Base-by-base conservation (phyloP, 1,284 basidiomycete species). In the Testicularia cyperi region DNA sequence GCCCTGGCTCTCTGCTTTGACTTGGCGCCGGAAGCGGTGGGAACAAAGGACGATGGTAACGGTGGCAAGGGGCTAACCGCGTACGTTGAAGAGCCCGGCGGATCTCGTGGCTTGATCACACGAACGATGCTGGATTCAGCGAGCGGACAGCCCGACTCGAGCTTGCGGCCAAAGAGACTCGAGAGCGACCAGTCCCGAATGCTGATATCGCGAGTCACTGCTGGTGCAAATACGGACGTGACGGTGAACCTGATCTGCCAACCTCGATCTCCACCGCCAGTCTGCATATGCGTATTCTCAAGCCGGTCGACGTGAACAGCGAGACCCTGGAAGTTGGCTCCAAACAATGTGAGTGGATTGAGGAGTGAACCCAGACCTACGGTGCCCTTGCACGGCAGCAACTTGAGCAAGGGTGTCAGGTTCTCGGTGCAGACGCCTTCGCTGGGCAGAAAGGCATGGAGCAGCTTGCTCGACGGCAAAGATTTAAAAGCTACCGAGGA, bases 321-420 rank as follows among this genome's bases (percentile, higher is more conserved):
- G 73, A 97, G 81, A 15, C 88, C 85, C 77, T 95, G 87, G 85
- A 88, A 94, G 70, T 90, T 86, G 4, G 88, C 86, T 58, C 88
- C 85, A 66, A 96, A 92, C 4, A 94, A 78, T 5, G 82, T 82
- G 63, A 96, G 90, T 0, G 91, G 87, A 68, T 92, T 88, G 29
- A 97, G 80, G 2, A 97, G 80, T 7, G 79, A 81, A 0, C 90
- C 88, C n/a, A 97, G 82, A 9, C 94, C 94, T 0, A 90, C 90
- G 21, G 38, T 21, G n/a, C 83, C 80, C 74, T 94, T 90, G 81
- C 92, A 97, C 0, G 95, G 94, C 2, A 98, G 80, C 6, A 97
- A 84, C 71, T 92, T 91, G 44, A 97, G 82, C 78, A 97, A 92
- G 0, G 95, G 94, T 0, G 92, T 94, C 6, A 98, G 80, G 76